Base-by-base conservation (phyloP, 2,329 filamentous ascomycete genomes). In the Colletotrichum spinosum region DNA sequence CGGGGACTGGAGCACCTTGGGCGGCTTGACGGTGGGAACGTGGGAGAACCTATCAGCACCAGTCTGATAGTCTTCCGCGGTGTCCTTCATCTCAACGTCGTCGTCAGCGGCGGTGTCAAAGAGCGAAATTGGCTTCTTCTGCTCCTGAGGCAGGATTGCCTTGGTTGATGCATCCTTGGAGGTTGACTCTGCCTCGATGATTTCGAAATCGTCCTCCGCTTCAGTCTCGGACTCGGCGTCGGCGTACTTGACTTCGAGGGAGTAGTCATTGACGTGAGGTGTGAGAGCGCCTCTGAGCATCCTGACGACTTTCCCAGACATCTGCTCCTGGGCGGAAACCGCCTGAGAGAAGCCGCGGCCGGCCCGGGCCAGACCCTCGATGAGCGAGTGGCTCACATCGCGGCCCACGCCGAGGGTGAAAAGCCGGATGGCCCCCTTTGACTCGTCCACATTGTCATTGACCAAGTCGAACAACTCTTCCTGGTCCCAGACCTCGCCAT, bases 271-370 rank as follows among this genome's bases (percentile, higher is more conserved):
- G 49, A 92, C 80, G 67, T 92, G 90, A 0, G 90, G 89, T 2
- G 85, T 87, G 17, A 93, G 75, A 0, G 90, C 87, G 0, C 86
- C 90, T 72, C 91, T 92, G 61, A 94, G 79, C 91, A 94, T 93
- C 2, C 91, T 84, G 2, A 93, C 83, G 1, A 93, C 83, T 72
- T 91, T 91, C 68, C 79, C 85, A 70, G 91, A 87, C 76, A 92
- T 86, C 71, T 89, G 87, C 73, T 93, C 91, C 1, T 84, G 78
- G 7, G 86, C 77, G 1, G 80, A 81, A 0, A 93, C 89, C 0
- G 84, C 81, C 73, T 93, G 90, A 0, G 85, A 75, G 65, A 90
- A 88, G 3, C 86, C 86, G 17, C 83, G 83, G 2, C 87, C 86
- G 9, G 81, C 82, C 6, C 81, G 76, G 1, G 85, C 84, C 49